These are phyloP conservation scores for Suhomyces choctaworum DNA, from an alignment of 1,139 yeast genomes.

Conservation along the genomic window DNA sequence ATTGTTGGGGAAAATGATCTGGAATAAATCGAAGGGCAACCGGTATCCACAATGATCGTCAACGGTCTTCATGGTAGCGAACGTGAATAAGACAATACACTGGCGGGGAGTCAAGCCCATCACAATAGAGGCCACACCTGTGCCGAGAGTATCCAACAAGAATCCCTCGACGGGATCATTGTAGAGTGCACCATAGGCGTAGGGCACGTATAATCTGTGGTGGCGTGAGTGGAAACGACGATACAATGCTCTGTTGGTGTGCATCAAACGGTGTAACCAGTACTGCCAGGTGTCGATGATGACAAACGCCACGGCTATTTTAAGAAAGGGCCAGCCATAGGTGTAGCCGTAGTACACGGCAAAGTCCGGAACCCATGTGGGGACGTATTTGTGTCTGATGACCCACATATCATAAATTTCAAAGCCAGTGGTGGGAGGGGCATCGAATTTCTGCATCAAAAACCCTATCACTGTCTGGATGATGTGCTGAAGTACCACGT, in stretches of 20 bases:
- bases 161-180: slow-evolving; percentile 95
- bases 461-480: slow-evolving; percentile 76
- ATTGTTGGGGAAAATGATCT: slow-evolving; percentile 86
- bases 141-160: slow-evolving; percentile 84
- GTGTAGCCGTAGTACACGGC: slow-evolving; percentile 52
- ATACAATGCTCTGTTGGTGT: slow-evolving; percentile 72
- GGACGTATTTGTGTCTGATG: slow-evolving; percentile 42
- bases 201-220: slow-evolving; percentile 91
- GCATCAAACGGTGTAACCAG: slow-evolving; percentile 87
- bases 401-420: slow-evolving; percentile 72
- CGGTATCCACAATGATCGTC: slow-evolving; percentile 98
- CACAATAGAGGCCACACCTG: slow-evolving; percentile 74
- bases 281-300: slow-evolving; percentile 95
- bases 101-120: slow-evolving; percentile 76
- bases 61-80: slow-evolving; percentile 92
- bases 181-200: slow-evolving; percentile 94
- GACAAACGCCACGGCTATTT: slow-evolving; percentile 62
- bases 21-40: slow-evolving; percentile 88
- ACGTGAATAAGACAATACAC: slow-evolving; percentile 68
- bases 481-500: slow-evolving; percentile 80
- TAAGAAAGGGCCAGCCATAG: slow-evolving; percentile 60
- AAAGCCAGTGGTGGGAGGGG: slow-evolving; percentile 66
- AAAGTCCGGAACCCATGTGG: slow-evolving; percentile 44
- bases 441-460: slow-evolving; percentile 56
- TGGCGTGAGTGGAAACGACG: slow-evolving; percentile 88